phyloP scores from a whole-genome alignment of 805 yeast genomes.

The Lachancea lanzarotensis region DNA sequence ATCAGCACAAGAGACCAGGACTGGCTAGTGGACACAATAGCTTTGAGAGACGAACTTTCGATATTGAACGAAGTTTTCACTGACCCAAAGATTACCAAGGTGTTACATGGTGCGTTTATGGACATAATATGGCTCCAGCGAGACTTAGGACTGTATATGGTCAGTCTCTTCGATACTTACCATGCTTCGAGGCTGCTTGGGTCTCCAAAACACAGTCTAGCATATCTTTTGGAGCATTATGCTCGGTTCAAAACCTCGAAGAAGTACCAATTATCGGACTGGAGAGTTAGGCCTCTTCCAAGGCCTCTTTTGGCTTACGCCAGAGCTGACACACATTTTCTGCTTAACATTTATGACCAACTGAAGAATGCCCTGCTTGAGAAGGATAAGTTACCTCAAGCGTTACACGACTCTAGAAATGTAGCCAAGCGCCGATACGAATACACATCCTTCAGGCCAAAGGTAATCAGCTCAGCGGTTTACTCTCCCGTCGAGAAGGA shows the following conservation, averaged over 20 bases:
- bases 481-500: constrained; percentile 46
- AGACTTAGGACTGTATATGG: constrained; percentile 87
- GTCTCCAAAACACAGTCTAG: constrained; percentile 75
- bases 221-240: constrained; percentile 70
- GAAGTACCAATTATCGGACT: constrained; percentile 92
- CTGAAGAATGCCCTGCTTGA: constrained; percentile 57
- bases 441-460: constrained; percentile 58
- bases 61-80: constrained; percentile 69
- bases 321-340: constrained; percentile 89
- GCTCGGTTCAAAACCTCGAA: constrained; percentile 86
- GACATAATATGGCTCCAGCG: constrained; percentile 96
- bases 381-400: constrained; percentile 47
- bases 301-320: constrained; percentile 78
- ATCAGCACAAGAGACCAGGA: constrained; percentile 76
- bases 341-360: constrained; percentile 71
- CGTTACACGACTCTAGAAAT: constrained; percentile 64
- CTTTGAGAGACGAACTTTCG: constrained; percentile 64
- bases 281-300: constrained; percentile 86
- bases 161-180: constrained; percentile 84
- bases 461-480: constrained; percentile 29
- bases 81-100: constrained; percentile 74
- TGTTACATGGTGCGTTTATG: constrained; percentile 94
- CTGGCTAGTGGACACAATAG: constrained; percentile 80
- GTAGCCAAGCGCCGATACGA: constrained; percentile 82
- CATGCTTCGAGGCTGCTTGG: constrained; percentile 81